phyloP scores from a whole-genome alignment of 345 rosid genomes.

The Eucalyptus pumila region DNA sequence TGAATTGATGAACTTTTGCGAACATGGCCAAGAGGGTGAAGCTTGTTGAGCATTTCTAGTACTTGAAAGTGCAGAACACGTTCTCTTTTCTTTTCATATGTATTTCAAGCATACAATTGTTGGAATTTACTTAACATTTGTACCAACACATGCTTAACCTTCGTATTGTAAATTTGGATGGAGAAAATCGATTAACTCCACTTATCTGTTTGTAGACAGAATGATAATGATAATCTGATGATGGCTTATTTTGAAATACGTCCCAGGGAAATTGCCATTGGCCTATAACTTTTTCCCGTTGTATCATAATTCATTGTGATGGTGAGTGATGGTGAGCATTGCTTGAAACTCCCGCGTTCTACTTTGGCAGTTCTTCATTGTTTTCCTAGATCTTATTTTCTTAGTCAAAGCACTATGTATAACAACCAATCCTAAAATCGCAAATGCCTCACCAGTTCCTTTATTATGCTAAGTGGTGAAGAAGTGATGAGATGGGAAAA shows the following conservation, averaged over 20 bases:
- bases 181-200: not conserved
- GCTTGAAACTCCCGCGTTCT: not conserved
- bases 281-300: not conserved
- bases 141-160: not conserved
- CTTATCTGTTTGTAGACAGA: not conserved
- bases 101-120: not conserved
- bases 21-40: constrained; percentile 86
- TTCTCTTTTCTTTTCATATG: not conserved
- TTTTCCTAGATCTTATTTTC: not conserved
- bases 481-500: not conserved
- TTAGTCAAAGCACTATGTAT: not conserved
- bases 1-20: constrained; percentile 65
- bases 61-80: not conserved
- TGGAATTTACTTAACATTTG: accelerated
- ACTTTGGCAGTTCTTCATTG: not conserved
- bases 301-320: accelerated
- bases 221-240: not conserved
- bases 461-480: not conserved
- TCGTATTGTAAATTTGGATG: accelerated
- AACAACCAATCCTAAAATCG: not conserved
- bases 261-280: not conserved
- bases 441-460: not conserved
- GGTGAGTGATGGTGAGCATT: not conserved
- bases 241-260: accelerated
- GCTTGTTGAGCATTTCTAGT: constrained; percentile 31